These are phyloP conservation scores for Aspergillus campestris DNA, from an alignment of 495 filamentous ascomycete genomes.

Conservation along the genomic window DNA sequence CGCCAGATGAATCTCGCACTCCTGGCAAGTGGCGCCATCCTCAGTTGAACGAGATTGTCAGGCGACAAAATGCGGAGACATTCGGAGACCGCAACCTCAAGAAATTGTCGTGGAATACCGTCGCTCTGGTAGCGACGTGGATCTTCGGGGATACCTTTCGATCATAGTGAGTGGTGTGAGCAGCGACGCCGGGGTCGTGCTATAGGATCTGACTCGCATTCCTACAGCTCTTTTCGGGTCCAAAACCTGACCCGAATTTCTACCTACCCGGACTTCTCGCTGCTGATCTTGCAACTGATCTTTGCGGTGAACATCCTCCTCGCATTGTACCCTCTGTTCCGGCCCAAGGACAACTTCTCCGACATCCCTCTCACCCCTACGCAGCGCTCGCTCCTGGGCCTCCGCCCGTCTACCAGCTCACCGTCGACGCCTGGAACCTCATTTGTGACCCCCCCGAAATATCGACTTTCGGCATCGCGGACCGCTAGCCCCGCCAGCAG, in stretches of 20 bases:
- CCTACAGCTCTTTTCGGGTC: slow-evolving; percentile 16
- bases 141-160: slow-evolving; percentile 27
- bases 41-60: slow-evolving; percentile 65
- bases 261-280: slow-evolving; percentile 28
- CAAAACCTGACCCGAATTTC: slow-evolving; percentile 14
- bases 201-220: not conserved
- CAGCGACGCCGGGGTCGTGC: not conserved
- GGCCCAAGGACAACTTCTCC: slow-evolving; percentile 62
- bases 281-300: slow-evolving; percentile 46
- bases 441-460: slow-evolving; percentile 81
- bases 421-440: slow-evolving; percentile 55
- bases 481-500: slow-evolving; percentile 42
- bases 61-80: slow-evolving; percentile 59
- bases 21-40: slow-evolving; percentile 88
- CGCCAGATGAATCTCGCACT: slow-evolving; percentile 40
- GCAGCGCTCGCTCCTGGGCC: slow-evolving; percentile 76
- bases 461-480: slow-evolving; percentile 65
- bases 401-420: slow-evolving; percentile 57
- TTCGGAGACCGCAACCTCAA: slow-evolving; percentile 65
- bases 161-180: slow-evolving; percentile 25
- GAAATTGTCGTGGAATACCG: slow-evolving; percentile 55
- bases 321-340: slow-evolving; percentile 60
- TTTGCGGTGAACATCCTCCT: slow-evolving; percentile 57
- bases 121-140: slow-evolving; percentile 43
- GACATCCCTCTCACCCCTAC: slow-evolving; percentile 89